phyloP scores from a whole-genome alignment of 371 early-diverging fungal genomes.

The Mortierella sp. region DNA sequence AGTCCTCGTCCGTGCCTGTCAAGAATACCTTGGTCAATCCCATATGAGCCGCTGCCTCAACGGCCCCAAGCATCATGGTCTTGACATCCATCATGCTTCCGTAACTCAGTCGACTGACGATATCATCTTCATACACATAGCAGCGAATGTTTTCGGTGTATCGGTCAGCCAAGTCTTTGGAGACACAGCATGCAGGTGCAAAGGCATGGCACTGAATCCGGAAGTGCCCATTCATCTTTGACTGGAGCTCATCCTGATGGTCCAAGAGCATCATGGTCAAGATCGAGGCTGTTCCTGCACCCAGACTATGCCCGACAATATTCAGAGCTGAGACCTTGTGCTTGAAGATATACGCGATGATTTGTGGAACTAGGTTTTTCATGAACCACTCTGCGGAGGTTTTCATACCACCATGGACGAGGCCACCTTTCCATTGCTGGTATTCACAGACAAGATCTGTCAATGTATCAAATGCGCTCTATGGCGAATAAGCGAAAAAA shows the following conservation, averaged over 20 bases:
- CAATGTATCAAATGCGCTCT: conserved; percentile 84
- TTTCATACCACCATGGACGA: conserved; percentile 87
- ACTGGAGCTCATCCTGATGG: conserved; percentile 65
- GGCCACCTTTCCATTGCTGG: conserved; percentile 86
- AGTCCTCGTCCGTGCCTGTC: conserved; percentile 50
- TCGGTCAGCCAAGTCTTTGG: conserved; percentile 72
- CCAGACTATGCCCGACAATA: conserved; percentile 87
- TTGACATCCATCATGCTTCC: conserved; percentile 79
- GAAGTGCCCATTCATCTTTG: conserved; percentile 56
- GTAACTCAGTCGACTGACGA: conserved; percentile 81
- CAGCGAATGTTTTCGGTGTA: conserved; percentile 75
- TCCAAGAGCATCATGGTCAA: conserved; percentile 81
- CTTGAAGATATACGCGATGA: conserved; percentile 73
- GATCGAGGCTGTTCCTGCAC: conserved; percentile 83
- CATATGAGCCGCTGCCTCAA: conserved; percentile 58
- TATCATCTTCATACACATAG: conserved; percentile 81
- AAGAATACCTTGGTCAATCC: conserved; percentile 43
- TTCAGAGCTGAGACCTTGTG: conserved; percentile 69
- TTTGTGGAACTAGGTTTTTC: conserved; percentile 71
- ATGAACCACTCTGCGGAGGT: conserved; percentile 84
- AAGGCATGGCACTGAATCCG: conserved; percentile 64
- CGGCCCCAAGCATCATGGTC: conserved; percentile 67
- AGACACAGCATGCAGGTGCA: conserved; percentile 76
- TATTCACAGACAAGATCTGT: conserved; percentile 91
- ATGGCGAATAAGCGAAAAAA: neutral